Evolutionary conservation across 176 grass and related monocot genomes (phyloP), one percentile per base, ranked within the genome.

Genomic region (Miscanthus lutarioriparius): DNA sequence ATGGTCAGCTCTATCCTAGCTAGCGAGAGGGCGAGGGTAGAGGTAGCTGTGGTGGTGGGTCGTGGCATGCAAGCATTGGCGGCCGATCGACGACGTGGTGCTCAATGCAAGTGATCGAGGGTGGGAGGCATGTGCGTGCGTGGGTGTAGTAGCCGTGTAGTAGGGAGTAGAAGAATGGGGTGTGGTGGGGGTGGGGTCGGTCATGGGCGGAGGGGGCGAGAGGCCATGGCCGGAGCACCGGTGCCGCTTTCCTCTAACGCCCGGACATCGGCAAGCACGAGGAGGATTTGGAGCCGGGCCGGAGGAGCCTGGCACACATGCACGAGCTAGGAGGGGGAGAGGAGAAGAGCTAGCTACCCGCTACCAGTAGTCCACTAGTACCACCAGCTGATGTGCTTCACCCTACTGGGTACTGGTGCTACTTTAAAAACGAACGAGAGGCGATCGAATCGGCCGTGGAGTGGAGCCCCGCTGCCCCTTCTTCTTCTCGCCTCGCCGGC

Each of bases 261-360:
- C 68, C 77, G 39, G 92, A 82, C 92, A 94, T 86, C 92, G 81
- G 85, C 85, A 88, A 92, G 82, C 92, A 92, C 92, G 69, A 92
- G 85, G 70, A 77, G 80, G 85, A 44, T 39, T 36, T 81, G 45
- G 79, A 81, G 53, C 1, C 79, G 79, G 20, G 64, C 79, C 32
- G 64, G 41, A 45, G 48, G 40, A 7, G 7, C 37, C 44, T n/a
- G 53, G 19, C 53, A 58, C 56, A 26, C 58, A 26, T 62, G 58
- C 20, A 22, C 51, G 5, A 7, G 16, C 13, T 14, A 49, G 47
- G 45, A 14, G 13, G 4, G 45, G 8, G 37, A 38, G 41, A 44
- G 43, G 44, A 47, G 44, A 17, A 6, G 15, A 23, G 17, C 51
- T 45, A 13, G 43, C 10, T 23, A 59, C 20, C 20, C 20, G n/a